Percentiles rank a stretch among this genome's conserved stretches.
Conservation (phyloP, 176 grass and related monocot genomes). For the Hsuehochloa calcarea region DNA sequence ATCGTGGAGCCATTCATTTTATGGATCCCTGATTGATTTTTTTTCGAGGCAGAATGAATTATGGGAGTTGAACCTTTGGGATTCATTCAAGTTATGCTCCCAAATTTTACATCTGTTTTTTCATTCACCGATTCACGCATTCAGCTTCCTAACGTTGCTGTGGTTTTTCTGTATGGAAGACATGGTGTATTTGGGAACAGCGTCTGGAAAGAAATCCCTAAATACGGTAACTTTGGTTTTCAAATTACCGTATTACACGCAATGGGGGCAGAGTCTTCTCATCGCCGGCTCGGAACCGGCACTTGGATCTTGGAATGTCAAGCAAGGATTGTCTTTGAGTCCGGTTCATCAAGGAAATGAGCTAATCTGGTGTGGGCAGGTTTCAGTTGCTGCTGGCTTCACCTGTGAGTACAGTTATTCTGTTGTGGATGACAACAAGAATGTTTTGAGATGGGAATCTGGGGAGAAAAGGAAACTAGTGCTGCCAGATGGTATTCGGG, state of each 20-base stretch:
- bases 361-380: slow-evolving; percentile 66
- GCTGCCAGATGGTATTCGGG: slow-evolving; percentile 59
- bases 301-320: slow-evolving; percentile 85
- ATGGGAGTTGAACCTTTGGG: neutral
- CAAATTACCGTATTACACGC: slow-evolving; percentile 84
- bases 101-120: neutral
- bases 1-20: neutral
- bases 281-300: slow-evolving; percentile 62
- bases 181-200: slow-evolving; percentile 39
- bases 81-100: neutral
- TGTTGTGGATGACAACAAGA: slow-evolving; percentile 73
- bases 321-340: slow-evolving; percentile 64
- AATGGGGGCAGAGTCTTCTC: slow-evolving; percentile 81
- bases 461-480: slow-evolving; percentile 71
- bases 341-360: slow-evolving; percentile 65
- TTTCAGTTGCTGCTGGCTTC: slow-evolving; percentile 50
- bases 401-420: slow-evolving; percentile 73
- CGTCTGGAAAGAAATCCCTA: slow-evolving; percentile 48
- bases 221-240: slow-evolving; percentile 58
- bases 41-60: neutral
- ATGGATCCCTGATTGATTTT: neutral
- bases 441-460: slow-evolving; percentile 74
- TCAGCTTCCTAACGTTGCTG: slow-evolving; percentile 15
- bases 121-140: neutral
- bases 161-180: neutral